Percentiles rank a stretch among this genome's conserved stretches.
phyloP scores from a whole-genome alignment of 2,329 filamentous ascomycete genomes.

The Colletotrichum lentis region DNA sequence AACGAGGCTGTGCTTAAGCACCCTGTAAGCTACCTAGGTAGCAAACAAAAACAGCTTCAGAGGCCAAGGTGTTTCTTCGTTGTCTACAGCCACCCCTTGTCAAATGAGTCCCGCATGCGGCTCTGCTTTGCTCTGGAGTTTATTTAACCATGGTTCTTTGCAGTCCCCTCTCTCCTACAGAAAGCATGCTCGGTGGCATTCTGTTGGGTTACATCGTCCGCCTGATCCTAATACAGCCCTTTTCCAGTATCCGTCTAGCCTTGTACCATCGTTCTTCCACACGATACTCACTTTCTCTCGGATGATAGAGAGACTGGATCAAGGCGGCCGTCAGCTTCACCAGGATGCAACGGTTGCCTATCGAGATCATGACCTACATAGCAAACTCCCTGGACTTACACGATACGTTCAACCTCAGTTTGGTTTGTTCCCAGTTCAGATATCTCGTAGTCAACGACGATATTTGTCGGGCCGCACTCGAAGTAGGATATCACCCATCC shows the following conservation, averaged over 20 bases:
- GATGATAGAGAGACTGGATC: constrained; percentile 12
- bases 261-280: neutral
- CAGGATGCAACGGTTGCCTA: constrained; percentile 56
- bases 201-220: neutral
- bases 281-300: neutral
- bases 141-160: neutral
- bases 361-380: constrained; percentile 71
- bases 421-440: constrained; percentile 60
- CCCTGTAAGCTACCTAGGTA: too few relatives aligned
- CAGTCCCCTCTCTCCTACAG: neutral
- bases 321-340: constrained; percentile 10
- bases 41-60: too few relatives aligned
- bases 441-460: constrained; percentile 61
- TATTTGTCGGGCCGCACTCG: constrained; percentile 65
- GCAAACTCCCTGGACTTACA: constrained; percentile 62
- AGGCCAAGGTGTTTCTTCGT: too few relatives aligned
- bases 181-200: neutral
- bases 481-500: constrained; percentile 54
- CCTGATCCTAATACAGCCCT: neutral
- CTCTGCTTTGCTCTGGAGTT: neutral
- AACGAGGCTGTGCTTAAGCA: too few relatives aligned
- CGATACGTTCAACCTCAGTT: constrained; percentile 65
- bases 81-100: neutral
- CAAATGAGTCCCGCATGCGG: neutral
- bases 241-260: neutral